Evolutionary conservation across 768 basidiomycete genomes (phyloP).

Genomic region (Pleurotus tuoliensis): DNA sequence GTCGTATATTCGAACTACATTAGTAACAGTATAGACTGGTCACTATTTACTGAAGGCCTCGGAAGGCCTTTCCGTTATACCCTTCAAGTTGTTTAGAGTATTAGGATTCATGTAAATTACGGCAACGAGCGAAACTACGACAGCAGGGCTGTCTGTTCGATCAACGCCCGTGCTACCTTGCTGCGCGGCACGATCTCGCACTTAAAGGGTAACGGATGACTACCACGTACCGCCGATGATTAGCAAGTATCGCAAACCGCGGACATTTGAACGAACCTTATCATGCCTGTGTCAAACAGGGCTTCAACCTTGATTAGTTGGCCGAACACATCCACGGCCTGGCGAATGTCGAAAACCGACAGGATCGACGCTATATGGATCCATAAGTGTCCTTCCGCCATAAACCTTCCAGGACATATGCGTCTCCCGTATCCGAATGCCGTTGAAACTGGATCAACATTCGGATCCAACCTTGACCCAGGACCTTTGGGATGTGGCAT

Average conservation of each 20-base stretch:
- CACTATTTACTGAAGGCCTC: too few relatives aligned
- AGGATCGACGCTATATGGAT: conserved; percentile 5
- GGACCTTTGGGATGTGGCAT: not conserved
- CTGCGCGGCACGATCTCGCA: conserved; percentile 9
- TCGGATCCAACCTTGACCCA: not conserved
- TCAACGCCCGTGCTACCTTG: not conserved
- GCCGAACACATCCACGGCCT: not conserved
- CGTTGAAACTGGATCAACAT: not conserved
- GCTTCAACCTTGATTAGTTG: not conserved
- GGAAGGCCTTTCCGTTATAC: too few relatives aligned
- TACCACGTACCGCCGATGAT: not conserved
- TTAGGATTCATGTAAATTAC: too few relatives aligned
- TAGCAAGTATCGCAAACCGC: not conserved
- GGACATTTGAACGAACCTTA: not conserved
- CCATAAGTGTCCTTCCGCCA: conserved; percentile 5
- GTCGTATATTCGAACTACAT: too few relatives aligned
- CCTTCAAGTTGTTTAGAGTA: too few relatives aligned
- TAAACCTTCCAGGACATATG: conserved; percentile 4
- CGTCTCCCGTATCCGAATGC: conserved; percentile 5
- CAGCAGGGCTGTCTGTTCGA: conserved; percentile 12
- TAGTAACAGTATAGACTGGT: too few relatives aligned
- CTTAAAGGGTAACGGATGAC: conserved; percentile 13
- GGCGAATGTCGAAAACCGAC: not conserved
- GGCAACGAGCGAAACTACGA: not conserved
- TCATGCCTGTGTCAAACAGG: conserved; percentile 7